A percentile compares a stretch with the other conserved stretches of the same genome.
Evolutionary conservation across 352 stramenopile genomes (phyloP).

Genomic region (Phytophthora rubi): DNA sequence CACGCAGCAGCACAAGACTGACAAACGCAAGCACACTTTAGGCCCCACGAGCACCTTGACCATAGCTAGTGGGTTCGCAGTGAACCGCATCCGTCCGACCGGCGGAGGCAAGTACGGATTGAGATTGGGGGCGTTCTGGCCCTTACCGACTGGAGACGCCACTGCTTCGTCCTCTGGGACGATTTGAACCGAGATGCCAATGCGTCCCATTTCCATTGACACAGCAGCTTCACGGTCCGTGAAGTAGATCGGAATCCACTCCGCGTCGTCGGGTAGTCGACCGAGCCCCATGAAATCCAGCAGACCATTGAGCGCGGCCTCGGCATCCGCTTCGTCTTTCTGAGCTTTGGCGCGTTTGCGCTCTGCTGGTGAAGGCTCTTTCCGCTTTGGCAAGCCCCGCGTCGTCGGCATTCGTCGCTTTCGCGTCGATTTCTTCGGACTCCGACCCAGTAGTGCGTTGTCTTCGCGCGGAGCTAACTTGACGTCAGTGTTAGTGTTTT

Average conservation of each 20-base stretch:
- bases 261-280: slow-evolving; percentile 70
- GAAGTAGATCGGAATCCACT: slow-evolving; percentile 83
- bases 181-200: slow-evolving; percentile 80
- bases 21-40: slow-evolving; percentile 61
- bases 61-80: slow-evolving; percentile 86
- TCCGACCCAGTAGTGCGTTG: slow-evolving; percentile 38
- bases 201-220: slow-evolving; percentile 71
- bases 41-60: slow-evolving; percentile 74
- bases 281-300: slow-evolving; percentile 81
- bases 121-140: slow-evolving; percentile 86
- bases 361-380: slow-evolving; percentile 17
- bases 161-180: slow-evolving; percentile 85
- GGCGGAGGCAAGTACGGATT: slow-evolving; percentile 92
- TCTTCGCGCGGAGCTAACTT: slow-evolving; percentile 38
- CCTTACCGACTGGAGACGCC: slow-evolving; percentile 76
- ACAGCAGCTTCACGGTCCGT: slow-evolving; percentile 69
- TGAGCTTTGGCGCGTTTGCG: slow-evolving; percentile 38
- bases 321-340: slow-evolving; percentile 63
- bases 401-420: background rate
- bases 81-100: slow-evolving; percentile 84
- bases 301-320: slow-evolving; percentile 65
- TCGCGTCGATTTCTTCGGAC: slow-evolving; percentile 16
- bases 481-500: background rate
- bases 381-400: slow-evolving; percentile 3
- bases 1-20: slow-evolving; percentile 57